Evolutionary conservation across 148 eudicot genomes (phyloP).

Genomic region (Bassia scoparia): DNA sequence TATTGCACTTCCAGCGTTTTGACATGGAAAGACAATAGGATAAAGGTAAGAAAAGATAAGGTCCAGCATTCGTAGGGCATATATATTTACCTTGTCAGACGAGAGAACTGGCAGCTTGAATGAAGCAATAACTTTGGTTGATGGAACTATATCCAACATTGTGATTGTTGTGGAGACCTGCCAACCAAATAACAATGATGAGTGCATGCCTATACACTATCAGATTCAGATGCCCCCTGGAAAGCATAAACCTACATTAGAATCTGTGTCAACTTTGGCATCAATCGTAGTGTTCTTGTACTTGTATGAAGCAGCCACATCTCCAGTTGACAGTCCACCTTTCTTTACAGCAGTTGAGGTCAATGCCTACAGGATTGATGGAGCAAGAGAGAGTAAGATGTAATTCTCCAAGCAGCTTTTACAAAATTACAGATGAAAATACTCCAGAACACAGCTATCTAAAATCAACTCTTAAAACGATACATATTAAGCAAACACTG

Average conservation of each 20-base stretch:
- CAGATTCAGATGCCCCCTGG: neutral
- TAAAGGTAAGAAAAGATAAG: neutral
- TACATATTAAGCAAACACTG: neutral
- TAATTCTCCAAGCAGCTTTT: neutral
- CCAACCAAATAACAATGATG: slow-evolving; percentile 18
- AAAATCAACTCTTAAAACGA: neutral
- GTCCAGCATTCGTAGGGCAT: neutral
- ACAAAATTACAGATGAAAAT: too few relatives aligned
- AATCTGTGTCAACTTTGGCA: slow-evolving; percentile 81
- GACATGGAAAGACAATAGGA: slow-evolving; percentile 6
- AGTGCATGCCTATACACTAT: slow-evolving; percentile 7
- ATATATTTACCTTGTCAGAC: slow-evolving; percentile 76
- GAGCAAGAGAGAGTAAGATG: slow-evolving; percentile 4
- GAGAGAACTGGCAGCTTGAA: slow-evolving; percentile 67
- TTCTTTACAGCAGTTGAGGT: slow-evolving; percentile 90
- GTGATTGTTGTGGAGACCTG: slow-evolving; percentile 81
- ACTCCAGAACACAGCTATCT: neutral
- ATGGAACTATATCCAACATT: slow-evolving; percentile 55
- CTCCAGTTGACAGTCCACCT: slow-evolving; percentile 89
- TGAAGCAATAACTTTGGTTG: slow-evolving; percentile 77
- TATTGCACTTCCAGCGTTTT: slow-evolving; percentile 80
- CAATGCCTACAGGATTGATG: slow-evolving; percentile 41
- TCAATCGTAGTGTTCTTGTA: slow-evolving; percentile 61
- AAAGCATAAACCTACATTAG: slow-evolving; percentile 51
- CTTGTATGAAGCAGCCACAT: slow-evolving; percentile 71